Evolutionary conservation across 1,284 basidiomycete species (phyloP).

Genomic region (Phlebopus sp.): DNA sequence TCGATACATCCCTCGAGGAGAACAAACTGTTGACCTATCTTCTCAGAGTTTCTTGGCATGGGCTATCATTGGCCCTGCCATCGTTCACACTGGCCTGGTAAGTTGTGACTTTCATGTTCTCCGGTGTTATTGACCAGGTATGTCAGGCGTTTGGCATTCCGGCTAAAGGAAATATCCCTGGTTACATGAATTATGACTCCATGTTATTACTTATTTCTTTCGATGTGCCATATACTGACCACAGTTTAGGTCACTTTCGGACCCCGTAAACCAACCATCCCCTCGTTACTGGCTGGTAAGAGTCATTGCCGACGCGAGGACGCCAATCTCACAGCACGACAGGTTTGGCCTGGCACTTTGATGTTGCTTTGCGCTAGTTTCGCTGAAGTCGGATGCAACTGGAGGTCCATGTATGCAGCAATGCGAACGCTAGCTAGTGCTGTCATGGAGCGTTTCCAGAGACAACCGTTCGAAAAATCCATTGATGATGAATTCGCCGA

Average conservation of each 20-base stretch:
- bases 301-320: too few species aligned
- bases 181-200: constrained; percentile 11
- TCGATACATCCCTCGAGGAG: not conserved
- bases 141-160: constrained; percentile 41
- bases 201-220: constrained; percentile 1
- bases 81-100: constrained; percentile 48
- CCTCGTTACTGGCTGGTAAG: constrained; percentile 60
- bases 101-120: not conserved
- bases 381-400: constrained; percentile 42
- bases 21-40: not conserved
- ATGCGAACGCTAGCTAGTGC: not conserved
- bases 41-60: constrained; percentile 61
- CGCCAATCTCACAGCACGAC: not conserved
- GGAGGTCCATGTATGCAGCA: constrained; percentile 17
- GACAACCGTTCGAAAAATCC: constrained; percentile 32
- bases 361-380: constrained; percentile 53
- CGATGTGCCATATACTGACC: not conserved
- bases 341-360: constrained; percentile 63
- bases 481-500: constrained; percentile 40
- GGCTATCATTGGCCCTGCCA: constrained; percentile 60
- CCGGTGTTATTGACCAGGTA: not conserved
- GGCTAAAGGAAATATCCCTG: constrained; percentile 5
- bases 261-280: constrained; percentile 47
- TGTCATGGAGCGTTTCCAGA: constrained; percentile 3
- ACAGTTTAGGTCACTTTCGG: constrained; percentile 41